These are phyloP conservation scores for Coniella lustricola DNA, from an alignment of 2,329 filamentous ascomycete species.

Conservation along the genomic window DNA sequence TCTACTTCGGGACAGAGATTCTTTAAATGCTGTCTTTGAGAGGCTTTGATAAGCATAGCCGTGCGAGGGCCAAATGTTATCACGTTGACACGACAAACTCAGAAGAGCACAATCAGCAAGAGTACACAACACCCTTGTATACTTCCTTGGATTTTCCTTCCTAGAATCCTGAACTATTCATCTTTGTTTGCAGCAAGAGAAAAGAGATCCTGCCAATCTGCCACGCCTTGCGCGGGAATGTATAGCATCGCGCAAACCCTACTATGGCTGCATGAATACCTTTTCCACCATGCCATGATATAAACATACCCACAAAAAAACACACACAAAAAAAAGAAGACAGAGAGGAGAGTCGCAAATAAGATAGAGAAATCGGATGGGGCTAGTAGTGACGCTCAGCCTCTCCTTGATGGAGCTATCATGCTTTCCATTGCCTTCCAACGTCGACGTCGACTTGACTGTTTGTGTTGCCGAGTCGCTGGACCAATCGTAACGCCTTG, in stretches of 20 bases:
- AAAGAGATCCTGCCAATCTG: not conserved
- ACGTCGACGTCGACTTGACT: conserved; percentile 11
- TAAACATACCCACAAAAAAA: conserved; percentile 3
- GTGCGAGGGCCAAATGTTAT: no score
- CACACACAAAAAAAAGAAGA: no score
- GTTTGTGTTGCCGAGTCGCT: not conserved
- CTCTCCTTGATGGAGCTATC: not conserved
- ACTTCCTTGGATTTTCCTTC: no score
- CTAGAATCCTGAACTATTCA: no score
- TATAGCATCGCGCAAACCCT: not conserved
- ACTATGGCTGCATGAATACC: not conserved
- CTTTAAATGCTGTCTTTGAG: no score
- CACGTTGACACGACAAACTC: no score
- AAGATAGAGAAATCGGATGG: not conserved
- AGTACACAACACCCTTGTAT: no score
- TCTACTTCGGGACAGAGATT: no score
- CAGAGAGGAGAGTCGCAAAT: conserved; percentile 6
- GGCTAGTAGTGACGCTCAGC: not conserved
- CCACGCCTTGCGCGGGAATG: not conserved
- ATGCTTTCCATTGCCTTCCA: not conserved
- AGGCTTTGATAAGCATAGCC: no score
- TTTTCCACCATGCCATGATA: conserved; percentile 1
- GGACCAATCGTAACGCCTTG: conserved; percentile 15
- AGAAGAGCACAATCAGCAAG: no score
- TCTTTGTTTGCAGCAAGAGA: not conserved